A percentile compares a stretch with the other conserved stretches of the same genome.
These are phyloP conservation scores for Nyssa sinensis DNA, from an alignment of 148 eudicot genomes.

Conservation along the genomic window DNA sequence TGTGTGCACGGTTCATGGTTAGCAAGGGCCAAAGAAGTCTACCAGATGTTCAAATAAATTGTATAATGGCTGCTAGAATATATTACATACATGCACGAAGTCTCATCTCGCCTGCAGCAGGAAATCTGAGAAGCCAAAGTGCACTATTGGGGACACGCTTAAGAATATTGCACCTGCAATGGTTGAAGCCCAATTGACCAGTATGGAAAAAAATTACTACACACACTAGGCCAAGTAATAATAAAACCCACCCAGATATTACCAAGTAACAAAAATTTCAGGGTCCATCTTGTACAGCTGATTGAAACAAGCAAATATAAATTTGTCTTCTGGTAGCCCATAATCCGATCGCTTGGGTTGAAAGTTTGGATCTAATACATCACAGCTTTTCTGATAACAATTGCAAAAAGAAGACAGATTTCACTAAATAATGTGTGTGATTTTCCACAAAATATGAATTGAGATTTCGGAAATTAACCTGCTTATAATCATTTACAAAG, in stretches of 20 bases:
- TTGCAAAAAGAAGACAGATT: neutral
- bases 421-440: no score
- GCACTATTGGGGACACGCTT: slow-evolving; percentile 92
- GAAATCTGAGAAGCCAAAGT: slow-evolving; percentile 95
- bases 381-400: slow-evolving; percentile 70
- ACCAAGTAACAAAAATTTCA: slow-evolving; percentile 87
- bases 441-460: neutral
- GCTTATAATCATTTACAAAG: slow-evolving; percentile 96
- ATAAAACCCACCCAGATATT: neutral
- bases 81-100: slow-evolving; percentile 74
- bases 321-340: slow-evolving; percentile 91
- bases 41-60: neutral
- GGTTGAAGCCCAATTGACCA: neutral
- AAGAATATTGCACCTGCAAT: slow-evolving; percentile 89
- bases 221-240: neutral
- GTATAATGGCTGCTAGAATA: neutral
- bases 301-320: slow-evolving; percentile 93
- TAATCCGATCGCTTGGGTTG: slow-evolving; percentile 85
- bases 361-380: slow-evolving; percentile 69
- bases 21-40: neutral
- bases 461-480: slow-evolving; percentile 38
- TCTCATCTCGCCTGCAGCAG: slow-evolving; percentile 94
- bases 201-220: neutral
- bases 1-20: no score
- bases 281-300: slow-evolving; percentile 98